A percentile compares a stretch with the other conserved stretches of the same genome.
Evolutionary conservation across 2,329 filamentous ascomycete species (phyloP).

Genomic region (Fusarium succisae): DNA sequence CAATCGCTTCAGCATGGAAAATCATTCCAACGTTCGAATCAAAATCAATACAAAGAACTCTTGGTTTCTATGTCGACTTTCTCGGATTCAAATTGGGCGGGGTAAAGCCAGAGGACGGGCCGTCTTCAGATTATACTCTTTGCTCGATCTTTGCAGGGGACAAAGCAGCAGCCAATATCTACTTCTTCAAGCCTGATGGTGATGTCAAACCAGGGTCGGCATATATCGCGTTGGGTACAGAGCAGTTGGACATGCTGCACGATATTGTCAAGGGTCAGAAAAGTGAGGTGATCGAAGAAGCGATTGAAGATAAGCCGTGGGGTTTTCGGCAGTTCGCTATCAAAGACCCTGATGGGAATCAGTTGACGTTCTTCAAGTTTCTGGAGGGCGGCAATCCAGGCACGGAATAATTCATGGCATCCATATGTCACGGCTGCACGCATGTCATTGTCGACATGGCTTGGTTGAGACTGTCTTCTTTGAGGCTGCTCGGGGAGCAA

Average conservation of each 20-base stretch:
- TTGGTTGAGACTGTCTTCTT: no score
- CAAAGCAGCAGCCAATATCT: constrained; percentile 29
- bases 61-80: constrained; percentile 15
- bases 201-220: constrained; percentile 10
- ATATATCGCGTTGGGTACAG: constrained; percentile 21
- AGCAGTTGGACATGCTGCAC: constrained; percentile 20
- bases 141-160: constrained; percentile 22
- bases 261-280: constrained; percentile 6
- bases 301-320: constrained; percentile 24
- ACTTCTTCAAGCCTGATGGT: constrained; percentile 25
- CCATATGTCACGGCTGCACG: not conserved
- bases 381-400: constrained; percentile 25
- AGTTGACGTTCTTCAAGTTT: constrained; percentile 31
- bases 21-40: constrained; percentile 30
- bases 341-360: constrained; percentile 23
- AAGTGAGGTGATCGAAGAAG: constrained; percentile 13
- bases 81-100: constrained; percentile 20
- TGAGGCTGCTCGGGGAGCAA: not conserved
- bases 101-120: constrained; percentile 14
- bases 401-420: not conserved
- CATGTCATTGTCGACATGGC: not conserved
- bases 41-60: constrained; percentile 16
- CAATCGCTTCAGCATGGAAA: constrained; percentile 26
- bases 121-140: constrained; percentile 17
- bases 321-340: constrained; percentile 29